Evolutionary conservation across 805 yeast genomes (phyloP), one percentile per base, ranked within the genome.

Genomic region (Kodamaea lidongshanica): DNA sequence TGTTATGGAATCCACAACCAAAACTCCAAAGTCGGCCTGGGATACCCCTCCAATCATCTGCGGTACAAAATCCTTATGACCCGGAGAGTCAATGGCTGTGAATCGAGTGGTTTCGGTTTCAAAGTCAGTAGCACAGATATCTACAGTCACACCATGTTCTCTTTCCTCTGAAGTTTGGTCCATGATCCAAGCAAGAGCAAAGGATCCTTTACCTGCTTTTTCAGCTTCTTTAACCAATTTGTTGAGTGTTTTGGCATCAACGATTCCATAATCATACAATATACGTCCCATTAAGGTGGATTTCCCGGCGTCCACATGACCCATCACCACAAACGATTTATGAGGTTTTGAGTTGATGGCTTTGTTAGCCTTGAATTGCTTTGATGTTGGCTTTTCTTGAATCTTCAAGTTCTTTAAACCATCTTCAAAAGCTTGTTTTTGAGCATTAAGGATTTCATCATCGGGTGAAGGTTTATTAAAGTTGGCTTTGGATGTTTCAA

Each of bases 221-320:
- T 74, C 78, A 18, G 84, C 72, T 39, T 82, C 87, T 38, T 71
- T 71, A 23, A 75, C 70, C 31, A 75, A 59, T 42, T 75, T 79
- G 44, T 76, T 73, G 8, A 81, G 65, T 1, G 79, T 71, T 29
- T 75, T 73, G 20, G 76, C 68, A 44, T 78, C 81, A 4, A 83
- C 76, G 3, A 76, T 75, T 6, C 81, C 80, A 16, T 72, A 52
- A 44, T 82, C 89, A 37, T 72, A 76, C 23, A 83, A 52, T 21
- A 83, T 51, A 27, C 92, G 56, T 5, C 94, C 94, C 72, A 82
- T 73, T 29, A 83, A 61, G 1, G 94, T 83, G 3, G 87, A 79
- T 46, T 83, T 83, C 10, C 94, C 94, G 0, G 89, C 84, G 53
- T 83, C 94, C 5, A 83, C 89, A 52, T 83, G 94, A 7, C 94